Percentiles rank a stretch among this genome's conserved stretches.
Evolutionary conservation across 768 basidiomycete species (phyloP).

Genomic region (Mycena maculata): DNA sequence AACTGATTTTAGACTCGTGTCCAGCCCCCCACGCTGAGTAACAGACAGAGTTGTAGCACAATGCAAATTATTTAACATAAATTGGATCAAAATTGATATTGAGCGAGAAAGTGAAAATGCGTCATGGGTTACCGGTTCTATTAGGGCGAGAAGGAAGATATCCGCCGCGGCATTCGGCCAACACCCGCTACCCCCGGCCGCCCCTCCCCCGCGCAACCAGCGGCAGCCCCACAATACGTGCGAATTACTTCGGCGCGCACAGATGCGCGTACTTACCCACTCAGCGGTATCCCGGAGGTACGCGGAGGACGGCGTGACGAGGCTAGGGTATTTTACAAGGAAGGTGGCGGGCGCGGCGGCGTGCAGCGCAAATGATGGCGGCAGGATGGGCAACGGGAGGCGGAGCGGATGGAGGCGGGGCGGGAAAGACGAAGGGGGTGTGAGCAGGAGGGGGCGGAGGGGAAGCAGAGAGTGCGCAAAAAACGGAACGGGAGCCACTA

Average conservation of each 20-base stretch:
- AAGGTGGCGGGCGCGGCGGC: conserved; percentile 50
- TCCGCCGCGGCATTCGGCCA: conserved; percentile 74
- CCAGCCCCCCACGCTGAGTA: too few relatives aligned
- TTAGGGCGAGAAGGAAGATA: too few relatives aligned
- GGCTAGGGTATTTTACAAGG: conserved; percentile 72
- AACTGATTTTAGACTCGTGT: too few relatives aligned
- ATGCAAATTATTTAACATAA: too few relatives aligned
- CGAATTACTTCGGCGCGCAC: conserved; percentile 87
- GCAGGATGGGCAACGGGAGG: neutral
- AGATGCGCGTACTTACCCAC: conserved; percentile 85
- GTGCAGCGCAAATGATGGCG: conserved; percentile 49
- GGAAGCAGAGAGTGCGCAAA: conserved; percentile 40
- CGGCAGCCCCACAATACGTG: conserved; percentile 82
- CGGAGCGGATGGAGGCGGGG: conserved; percentile 43
- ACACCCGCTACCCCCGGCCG: conserved; percentile 68
- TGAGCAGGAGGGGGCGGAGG: conserved; percentile 13
- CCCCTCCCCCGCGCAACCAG: conserved; percentile 84
- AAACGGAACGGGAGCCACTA: too few relatives aligned
- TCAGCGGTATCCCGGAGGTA: conserved; percentile 86
- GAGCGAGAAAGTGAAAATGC: too few relatives aligned
- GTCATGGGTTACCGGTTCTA: too few relatives aligned
- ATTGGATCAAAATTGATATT: too few relatives aligned
- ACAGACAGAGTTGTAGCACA: too few relatives aligned
- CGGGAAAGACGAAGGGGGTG: conserved; percentile 20
- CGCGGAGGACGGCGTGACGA: conserved; percentile 70